phyloP scores from a whole-genome alignment of 164 flowering plant species.

The Euptelea pleiosperma region DNA sequence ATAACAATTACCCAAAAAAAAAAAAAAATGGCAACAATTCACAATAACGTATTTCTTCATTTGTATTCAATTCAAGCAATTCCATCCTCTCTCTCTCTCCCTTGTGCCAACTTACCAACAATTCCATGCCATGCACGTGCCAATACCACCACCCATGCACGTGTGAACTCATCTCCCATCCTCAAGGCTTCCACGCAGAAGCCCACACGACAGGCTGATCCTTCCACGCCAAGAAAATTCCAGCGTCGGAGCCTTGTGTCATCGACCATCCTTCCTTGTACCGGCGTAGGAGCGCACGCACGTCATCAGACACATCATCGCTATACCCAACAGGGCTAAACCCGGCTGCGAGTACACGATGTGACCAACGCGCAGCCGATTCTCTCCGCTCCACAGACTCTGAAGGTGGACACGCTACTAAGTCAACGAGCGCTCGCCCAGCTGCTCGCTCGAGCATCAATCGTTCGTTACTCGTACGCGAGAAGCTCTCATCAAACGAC shows the following conservation, averaged over 20 bases:
- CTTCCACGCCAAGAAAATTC: constrained; percentile 83
- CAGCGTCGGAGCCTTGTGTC: constrained; percentile 48
- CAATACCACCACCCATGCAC: background rate
- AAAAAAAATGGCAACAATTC: no score
- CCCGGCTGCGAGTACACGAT: constrained; percentile 51
- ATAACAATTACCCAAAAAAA: no score
- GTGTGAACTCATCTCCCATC: background rate
- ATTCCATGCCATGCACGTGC: constrained; percentile 24
- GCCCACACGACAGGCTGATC: constrained; percentile 94
- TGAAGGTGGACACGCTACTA: constrained; percentile 56
- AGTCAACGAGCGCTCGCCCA: constrained; percentile 67
- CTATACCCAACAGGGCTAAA: constrained; percentile 47
- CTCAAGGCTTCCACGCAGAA: constrained; percentile 73
- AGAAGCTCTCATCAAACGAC: constrained; percentile 71
- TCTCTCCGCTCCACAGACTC: constrained; percentile 78
- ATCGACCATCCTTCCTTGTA: constrained; percentile 92
- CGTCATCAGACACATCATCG: constrained; percentile 86
- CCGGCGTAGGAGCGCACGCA: constrained; percentile 75
- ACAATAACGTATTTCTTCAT: constrained; percentile 12
- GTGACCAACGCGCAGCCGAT: constrained; percentile 62
- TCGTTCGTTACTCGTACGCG: constrained; percentile 74
- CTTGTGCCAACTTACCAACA: background rate
- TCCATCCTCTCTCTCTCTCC: background rate
- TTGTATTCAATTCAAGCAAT: constrained; percentile 24
- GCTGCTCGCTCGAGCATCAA: constrained; percentile 82